Base-by-base conservation (phyloP, 495 filamentous ascomycete genomes). In the Podospora anserina region DNA sequence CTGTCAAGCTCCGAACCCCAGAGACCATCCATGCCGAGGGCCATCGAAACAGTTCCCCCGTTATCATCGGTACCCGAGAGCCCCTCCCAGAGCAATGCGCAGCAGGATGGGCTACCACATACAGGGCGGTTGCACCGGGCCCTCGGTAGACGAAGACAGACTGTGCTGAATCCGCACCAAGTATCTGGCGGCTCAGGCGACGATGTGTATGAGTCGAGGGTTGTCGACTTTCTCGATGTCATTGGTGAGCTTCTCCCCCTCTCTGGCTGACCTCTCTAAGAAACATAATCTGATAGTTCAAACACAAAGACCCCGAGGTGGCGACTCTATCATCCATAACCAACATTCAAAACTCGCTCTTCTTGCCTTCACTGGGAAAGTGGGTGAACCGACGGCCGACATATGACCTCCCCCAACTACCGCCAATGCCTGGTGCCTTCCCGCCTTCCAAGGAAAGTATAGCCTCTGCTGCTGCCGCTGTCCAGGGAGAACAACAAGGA, bases 341-440 rank as follows among this genome's bases (percentile, higher is more conserved):
- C 63, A 93, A 93, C 74, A 88, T 93, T 9, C 89, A 92, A 65
- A 93, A 93, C 72, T 92, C 89, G 0, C 84, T 93, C 6, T 92
- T 93, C 75, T 78, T 92, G 34, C 90, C 90, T 0, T 87, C 90
- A n/a, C 78, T 92, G 34, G 88, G 88, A 9, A 79, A 78, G 61
- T 86, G 84, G 61, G 60, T 93, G 19, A 93, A 93, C 70, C 85
- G 91, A 27, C 82, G 85, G 69, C 91, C 91, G 28, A 92, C 90
- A 2, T 94, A 92, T 71, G 87, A 84, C 32, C 82, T 93, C n/a
- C 87, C 89, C 2, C 83, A 83, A 0, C 53, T 76, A 11, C 77
- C 72, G 3, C 44, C 23, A 0, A 72, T 73, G 15, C 69, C 73
- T 20, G 75, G 72, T 0, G 72, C 76, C 0, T 75, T 72, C 27